These are phyloP conservation scores for Butyriboletus loyo DNA, from an alignment of 768 basidiomycete species.

Conservation along the genomic window DNA sequence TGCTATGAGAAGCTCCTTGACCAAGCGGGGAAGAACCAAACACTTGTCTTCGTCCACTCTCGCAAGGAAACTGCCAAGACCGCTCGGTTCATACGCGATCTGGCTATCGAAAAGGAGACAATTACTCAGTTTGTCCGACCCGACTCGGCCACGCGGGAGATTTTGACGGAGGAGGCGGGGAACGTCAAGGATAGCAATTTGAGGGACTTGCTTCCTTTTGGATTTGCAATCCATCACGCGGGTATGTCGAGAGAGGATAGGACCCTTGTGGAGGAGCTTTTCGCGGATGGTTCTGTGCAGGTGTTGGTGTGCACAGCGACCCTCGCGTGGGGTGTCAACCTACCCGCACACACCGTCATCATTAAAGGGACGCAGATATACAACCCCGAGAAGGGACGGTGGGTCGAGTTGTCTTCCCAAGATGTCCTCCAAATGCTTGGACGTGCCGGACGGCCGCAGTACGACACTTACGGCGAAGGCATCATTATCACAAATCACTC, in stretches of 20 bases:
- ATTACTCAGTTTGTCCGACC: slow-evolving; percentile 95
- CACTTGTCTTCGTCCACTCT: slow-evolving; percentile 96
- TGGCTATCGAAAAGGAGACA: slow-evolving; percentile 95
- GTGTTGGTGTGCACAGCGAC: slow-evolving; percentile 97
- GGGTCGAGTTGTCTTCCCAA: slow-evolving; percentile 93
- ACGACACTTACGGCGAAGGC: slow-evolving; percentile 95
- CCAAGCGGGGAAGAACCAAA: slow-evolving; percentile 86
- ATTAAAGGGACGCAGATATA: slow-evolving; percentile 99
- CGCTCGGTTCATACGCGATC: slow-evolving; percentile 88
- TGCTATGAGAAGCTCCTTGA: slow-evolving; percentile 99
- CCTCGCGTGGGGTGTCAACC: slow-evolving; percentile 98
- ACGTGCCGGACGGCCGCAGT: slow-evolving; percentile 95
- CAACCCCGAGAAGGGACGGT: slow-evolving; percentile 97
- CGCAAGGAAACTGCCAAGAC: slow-evolving; percentile 99
- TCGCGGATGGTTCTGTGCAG: slow-evolving; percentile 87
- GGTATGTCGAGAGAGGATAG: slow-evolving; percentile 94
- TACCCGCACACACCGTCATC: slow-evolving; percentile 96
- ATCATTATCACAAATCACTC: slow-evolving; percentile 98
- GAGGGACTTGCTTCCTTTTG: slow-evolving; percentile 89
- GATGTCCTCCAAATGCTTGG: slow-evolving; percentile 99
- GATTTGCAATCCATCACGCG: slow-evolving; percentile 97
- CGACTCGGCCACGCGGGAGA: slow-evolving; percentile 87
- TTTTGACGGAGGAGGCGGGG: slow-evolving; percentile 78
- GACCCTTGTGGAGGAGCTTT: slow-evolving; percentile 89
- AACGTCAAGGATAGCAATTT: slow-evolving; percentile 82